Conservation (phyloP, 805 yeast genomes). For the Candida krabiensis region DNA sequence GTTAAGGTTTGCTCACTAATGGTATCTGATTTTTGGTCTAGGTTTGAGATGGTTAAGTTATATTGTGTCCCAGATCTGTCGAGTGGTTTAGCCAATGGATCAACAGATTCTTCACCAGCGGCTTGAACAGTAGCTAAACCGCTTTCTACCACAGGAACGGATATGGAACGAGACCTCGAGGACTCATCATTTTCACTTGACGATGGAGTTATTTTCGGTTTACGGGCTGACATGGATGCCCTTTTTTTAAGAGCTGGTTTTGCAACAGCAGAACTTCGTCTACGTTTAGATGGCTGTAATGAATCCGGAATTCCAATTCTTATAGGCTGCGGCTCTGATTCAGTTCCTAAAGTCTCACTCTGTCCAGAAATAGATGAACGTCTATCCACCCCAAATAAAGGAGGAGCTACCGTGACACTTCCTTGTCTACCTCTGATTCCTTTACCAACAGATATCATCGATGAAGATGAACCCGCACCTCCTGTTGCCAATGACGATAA, state of each 20-base stretch:
- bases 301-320: constrained; percentile 9
- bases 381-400: not conserved
- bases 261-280: constrained; percentile 12
- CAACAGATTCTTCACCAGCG: constrained; percentile 3
- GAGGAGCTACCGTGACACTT: constrained; percentile 1
- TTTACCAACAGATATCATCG: not conserved
- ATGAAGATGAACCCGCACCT: not conserved
- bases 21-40: too few species aligned
- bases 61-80: too few species aligned
- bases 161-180: too few species aligned
- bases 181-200: too few species aligned
- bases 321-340: constrained; percentile 3
- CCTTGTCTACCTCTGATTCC: constrained; percentile 8
- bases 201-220: not conserved
- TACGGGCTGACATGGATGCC: not conserved
- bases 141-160: too few species aligned
- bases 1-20: constrained; percentile 10
- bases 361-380: not conserved
- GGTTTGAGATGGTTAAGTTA: too few species aligned
- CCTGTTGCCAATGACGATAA: constrained; percentile 17
- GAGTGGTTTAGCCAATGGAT: too few species aligned
- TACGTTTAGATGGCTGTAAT: constrained; percentile 7
- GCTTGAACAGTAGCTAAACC: not conserved
- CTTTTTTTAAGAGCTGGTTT: not conserved
- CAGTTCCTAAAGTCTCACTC: not conserved